Evolutionary conservation across 139 green algal genomes (phyloP).

Genomic region (Yamagishiella unicocca): DNA sequence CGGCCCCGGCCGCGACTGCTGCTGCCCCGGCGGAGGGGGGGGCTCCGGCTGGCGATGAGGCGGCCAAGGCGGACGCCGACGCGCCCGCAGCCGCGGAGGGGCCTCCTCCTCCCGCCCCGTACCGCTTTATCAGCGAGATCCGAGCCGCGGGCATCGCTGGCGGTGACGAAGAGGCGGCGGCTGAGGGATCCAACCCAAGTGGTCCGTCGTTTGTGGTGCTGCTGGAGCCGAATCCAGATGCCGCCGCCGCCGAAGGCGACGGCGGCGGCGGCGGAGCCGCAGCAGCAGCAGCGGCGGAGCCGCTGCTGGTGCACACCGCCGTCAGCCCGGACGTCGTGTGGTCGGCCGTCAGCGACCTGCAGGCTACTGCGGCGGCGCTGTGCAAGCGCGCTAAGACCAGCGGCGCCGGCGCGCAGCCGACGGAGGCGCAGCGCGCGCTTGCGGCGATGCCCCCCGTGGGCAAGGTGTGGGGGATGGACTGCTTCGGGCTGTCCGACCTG

Average conservation of each 20-base stretch:
- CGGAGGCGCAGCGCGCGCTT: conserved; percentile 20
- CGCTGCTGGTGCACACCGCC: background rate
- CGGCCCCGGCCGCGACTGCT: background rate
- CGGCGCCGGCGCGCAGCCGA: background rate
- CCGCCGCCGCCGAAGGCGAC: background rate
- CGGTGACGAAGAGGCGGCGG: background rate
- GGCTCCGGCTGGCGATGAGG: background rate
- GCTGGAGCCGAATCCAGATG: conserved; percentile 26
- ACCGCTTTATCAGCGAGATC: conserved; percentile 33
- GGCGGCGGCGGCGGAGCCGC: background rate
- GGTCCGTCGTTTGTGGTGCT: conserved; percentile 14
- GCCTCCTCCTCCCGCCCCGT: background rate
- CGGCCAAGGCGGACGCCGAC: background rate
- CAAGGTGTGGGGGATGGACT: conserved; percentile 68
- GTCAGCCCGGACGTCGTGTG: background rate
- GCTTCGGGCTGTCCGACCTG: conserved; percentile 74
- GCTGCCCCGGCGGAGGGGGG: background rate
- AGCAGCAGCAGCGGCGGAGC: background rate
- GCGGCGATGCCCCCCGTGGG: conserved; percentile 58
- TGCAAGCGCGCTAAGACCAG: conserved; percentile 10
- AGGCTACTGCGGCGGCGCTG: background rate
- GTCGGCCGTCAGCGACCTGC: conserved; percentile 11
- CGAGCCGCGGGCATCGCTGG: background rate
- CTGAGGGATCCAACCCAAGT: no score
- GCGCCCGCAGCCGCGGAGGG: background rate